Conservation (phyloP, 805 yeast species). For the Wickerhamomyces strasburgensis region DNA sequence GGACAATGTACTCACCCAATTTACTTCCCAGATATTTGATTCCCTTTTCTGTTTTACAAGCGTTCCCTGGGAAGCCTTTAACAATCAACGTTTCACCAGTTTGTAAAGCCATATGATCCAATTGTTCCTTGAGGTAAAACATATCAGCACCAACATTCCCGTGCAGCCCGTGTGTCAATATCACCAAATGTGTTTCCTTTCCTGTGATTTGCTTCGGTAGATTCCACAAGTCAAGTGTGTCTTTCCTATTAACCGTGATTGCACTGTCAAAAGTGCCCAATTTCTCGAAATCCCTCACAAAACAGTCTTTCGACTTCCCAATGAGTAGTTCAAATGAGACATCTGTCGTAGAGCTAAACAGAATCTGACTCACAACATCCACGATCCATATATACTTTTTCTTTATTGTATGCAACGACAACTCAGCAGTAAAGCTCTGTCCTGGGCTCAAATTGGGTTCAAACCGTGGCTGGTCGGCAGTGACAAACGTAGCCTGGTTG, state of each 20-base stretch:
- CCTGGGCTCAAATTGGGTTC: conserved; percentile 72
- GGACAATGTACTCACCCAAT: conserved; percentile 59
- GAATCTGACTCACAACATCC: conserved; percentile 66
- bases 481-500: conserved; percentile 46
- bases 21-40: conserved; percentile 67
- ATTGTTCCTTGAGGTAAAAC: conserved; percentile 65
- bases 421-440: conserved; percentile 53
- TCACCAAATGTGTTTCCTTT: conserved; percentile 57
- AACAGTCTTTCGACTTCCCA: conserved; percentile 34
- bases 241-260: conserved; percentile 46
- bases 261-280: conserved; percentile 28
- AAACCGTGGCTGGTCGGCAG: conserved; percentile 73
- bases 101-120: conserved; percentile 39
- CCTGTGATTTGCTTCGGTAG: conserved; percentile 40
- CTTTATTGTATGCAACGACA: conserved; percentile 61
- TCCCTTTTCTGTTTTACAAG: conserved; percentile 76
- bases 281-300: conserved; percentile 24
- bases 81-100: conserved; percentile 54
- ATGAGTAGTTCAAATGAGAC: conserved; percentile 59
- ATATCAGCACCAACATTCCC: conserved; percentile 74
- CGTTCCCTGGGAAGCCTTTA: conserved; percentile 65
- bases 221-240: conserved; percentile 70
- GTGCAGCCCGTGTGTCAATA: conserved; percentile 74
- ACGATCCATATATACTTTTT: conserved; percentile 59
- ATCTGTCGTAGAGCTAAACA: conserved; percentile 58